These are phyloP conservation scores for Viridothelium virens DNA, from an alignment of 495 filamentous ascomycete species.

Conservation along the genomic window DNA sequence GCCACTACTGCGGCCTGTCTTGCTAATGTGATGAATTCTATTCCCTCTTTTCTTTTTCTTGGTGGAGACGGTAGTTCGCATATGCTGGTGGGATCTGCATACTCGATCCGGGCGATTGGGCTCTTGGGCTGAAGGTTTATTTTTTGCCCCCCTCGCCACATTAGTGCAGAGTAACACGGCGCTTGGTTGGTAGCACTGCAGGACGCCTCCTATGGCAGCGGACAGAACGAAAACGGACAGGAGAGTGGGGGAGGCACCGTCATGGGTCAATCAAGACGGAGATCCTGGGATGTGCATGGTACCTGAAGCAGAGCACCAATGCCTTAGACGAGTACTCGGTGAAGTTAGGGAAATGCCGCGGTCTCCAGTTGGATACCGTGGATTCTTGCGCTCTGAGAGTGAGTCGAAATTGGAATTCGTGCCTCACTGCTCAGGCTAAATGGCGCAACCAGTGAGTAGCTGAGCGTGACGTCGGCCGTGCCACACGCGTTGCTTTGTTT, in stretches of 20 bases:
- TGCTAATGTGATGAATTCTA: neutral
- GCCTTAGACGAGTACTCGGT: too few relatives aligned
- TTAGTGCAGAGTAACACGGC: slow-evolving; percentile 4
- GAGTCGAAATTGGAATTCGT: neutral
- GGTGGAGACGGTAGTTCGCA: neutral
- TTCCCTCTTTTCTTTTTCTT: neutral
- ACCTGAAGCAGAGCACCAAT: too few relatives aligned
- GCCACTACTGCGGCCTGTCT: neutral
- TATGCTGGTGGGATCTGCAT: neutral
- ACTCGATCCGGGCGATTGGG: too few relatives aligned
- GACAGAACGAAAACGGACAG: neutral
- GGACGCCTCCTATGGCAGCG: neutral
- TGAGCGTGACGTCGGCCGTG: neutral
- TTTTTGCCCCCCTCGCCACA: neutral
- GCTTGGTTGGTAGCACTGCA: neutral
- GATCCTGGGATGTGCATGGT: too few relatives aligned
- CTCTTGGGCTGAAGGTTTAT: neutral
- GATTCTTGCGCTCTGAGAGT: too few relatives aligned
- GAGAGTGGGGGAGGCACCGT: too few relatives aligned
- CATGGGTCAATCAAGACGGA: too few relatives aligned
- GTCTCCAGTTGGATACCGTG: too few relatives aligned
- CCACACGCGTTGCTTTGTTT: slow-evolving; percentile 11
- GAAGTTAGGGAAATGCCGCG: too few relatives aligned
- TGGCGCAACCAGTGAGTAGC: neutral
- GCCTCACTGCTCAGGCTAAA: neutral